Percentiles rank a stretch among this genome's conserved stretches.
Conservation (phyloP, 768 basidiomycete species). For the Mrakia frigida region DNA sequence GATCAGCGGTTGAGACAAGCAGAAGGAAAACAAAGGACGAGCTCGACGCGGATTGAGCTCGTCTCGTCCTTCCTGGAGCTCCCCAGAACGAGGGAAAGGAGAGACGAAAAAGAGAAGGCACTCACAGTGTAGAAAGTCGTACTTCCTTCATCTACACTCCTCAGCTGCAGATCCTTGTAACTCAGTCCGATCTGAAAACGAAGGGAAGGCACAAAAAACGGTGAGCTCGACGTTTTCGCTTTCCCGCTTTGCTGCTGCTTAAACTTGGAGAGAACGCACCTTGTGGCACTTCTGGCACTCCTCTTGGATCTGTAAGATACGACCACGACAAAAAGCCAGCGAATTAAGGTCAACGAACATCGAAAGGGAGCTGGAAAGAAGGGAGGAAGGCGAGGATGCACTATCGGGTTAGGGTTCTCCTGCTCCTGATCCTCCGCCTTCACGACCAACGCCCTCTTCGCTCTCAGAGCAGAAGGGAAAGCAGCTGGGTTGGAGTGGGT, state of each 20-base stretch:
- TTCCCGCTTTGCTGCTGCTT: too few relatives aligned
- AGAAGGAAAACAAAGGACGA: too few relatives aligned
- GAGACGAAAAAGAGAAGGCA: background rate
- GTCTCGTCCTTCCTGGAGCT: too few relatives aligned
- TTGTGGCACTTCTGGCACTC: constrained; percentile 84
- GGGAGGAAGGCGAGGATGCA: constrained; percentile 36
- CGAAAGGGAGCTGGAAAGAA: too few relatives aligned
- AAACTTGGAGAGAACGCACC: constrained; percentile 32
- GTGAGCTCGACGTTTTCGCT: too few relatives aligned
- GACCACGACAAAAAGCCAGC: background rate
- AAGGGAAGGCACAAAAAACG: too few relatives aligned
- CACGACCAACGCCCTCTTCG: constrained; percentile 76
- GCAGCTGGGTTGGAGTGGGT: constrained; percentile 91
- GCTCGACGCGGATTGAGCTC: too few relatives aligned
- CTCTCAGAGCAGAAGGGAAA: constrained; percentile 80
- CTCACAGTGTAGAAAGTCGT: constrained; percentile 27
- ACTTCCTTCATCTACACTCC: constrained; percentile 35
- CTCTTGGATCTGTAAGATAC: constrained; percentile 65
- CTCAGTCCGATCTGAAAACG: constrained; percentile 57
- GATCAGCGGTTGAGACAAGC: background rate
- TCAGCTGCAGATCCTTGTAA: constrained; percentile 81
- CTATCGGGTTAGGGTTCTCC: constrained; percentile 43
- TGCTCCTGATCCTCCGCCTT: constrained; percentile 49
- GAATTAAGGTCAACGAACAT: background rate
- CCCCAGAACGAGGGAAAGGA: too few relatives aligned